Base-by-base conservation (phyloP, 306 rosid species). In the Begonia loranthoides region DNA sequence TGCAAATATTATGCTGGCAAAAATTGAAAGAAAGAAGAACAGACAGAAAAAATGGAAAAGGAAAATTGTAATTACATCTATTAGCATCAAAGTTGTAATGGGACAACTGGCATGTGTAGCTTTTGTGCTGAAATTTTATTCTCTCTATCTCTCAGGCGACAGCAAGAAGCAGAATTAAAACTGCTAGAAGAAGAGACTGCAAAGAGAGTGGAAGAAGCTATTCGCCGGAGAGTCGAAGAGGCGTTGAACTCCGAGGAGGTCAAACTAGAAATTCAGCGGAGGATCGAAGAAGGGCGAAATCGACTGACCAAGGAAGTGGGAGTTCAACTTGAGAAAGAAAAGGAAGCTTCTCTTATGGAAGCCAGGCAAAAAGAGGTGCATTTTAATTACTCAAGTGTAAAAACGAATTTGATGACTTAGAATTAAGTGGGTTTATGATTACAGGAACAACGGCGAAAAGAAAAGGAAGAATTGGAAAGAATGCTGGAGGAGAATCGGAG, bases 401-500 rank as follows among this genome's bases (percentile, higher is more conserved):
- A 33, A 3, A 53, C 10, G 4, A 17, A 1, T 10, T 12, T 4
- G 10, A 49, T 49, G 22, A 2, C 52, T 15, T 48, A 0, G 15
- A 48, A 14, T 5, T 9, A 6, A 19, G 51, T 3, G 21, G 15
- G 11, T 48, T 14, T 48, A 28, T 28, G 36, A 28, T 17, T 34
- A 39, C 64, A 92, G 99, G 94, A 83, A 66, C 80, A 80, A 76
- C 82, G 74, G 38, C 81, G 75, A 24, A 86, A 70, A 71, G 99
- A 86, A 70, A 83, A 80, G 59, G 94, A 86, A 69, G 99, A 92
- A 70, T 67, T 86, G 55, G 96, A 86, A 71, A 78, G 56, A 69
- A 80, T 86, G 96, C 80, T 86, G 41, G 99, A 86, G 80, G 99
- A 86, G 75, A 92, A 75, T 52, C 75, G 75, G 56, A 74, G 99